A percentile compares a stretch with the other conserved stretches of the same genome.
Conservation (phyloP, 352 stramenopile species). For the Thraustochytrium striatum region DNA sequence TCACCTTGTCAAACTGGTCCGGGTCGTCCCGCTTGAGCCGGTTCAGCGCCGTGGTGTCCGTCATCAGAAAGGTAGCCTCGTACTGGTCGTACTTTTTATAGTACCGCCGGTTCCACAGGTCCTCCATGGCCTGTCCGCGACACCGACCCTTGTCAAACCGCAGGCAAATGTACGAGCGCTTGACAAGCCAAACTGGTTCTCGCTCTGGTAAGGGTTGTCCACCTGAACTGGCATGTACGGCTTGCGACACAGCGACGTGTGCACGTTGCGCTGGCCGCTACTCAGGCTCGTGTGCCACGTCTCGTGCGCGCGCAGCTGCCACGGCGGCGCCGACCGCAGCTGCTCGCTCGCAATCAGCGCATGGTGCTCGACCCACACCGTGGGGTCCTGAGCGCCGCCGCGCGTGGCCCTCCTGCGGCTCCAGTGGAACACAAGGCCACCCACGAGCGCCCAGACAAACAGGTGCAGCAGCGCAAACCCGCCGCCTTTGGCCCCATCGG, state of each 20-base stretch:
- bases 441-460: slow-evolving; percentile 23
- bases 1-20: slow-evolving; percentile 47
- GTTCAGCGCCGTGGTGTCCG: slow-evolving; percentile 46
- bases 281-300: slow-evolving; percentile 13
- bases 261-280: slow-evolving; percentile 5
- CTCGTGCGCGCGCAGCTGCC: slow-evolving; percentile 34
- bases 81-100: slow-evolving; percentile 49
- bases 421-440: slow-evolving; percentile 25
- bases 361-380: slow-evolving; percentile 21
- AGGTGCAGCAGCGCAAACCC: slow-evolving; percentile 37
- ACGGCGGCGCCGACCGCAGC: background rate
- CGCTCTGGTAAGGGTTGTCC: slow-evolving; percentile 42
- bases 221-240: slow-evolving; percentile 39
- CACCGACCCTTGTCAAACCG: slow-evolving; percentile 46
- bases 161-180: slow-evolving; percentile 46
- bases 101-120: slow-evolving; percentile 47
- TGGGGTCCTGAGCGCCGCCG: too few relatives aligned
- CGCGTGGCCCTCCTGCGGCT: too few relatives aligned
- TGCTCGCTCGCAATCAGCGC: slow-evolving; percentile 31
- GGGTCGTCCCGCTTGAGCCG: slow-evolving; percentile 43
- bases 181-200: slow-evolving; percentile 48
- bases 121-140: slow-evolving; percentile 47
- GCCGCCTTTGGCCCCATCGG: background rate
- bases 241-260: slow-evolving; percentile 32
- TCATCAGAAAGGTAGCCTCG: slow-evolving; percentile 45